phyloP scores from a whole-genome alignment of 768 basidiomycete genomes.

The Termitomyces sp. region DNA sequence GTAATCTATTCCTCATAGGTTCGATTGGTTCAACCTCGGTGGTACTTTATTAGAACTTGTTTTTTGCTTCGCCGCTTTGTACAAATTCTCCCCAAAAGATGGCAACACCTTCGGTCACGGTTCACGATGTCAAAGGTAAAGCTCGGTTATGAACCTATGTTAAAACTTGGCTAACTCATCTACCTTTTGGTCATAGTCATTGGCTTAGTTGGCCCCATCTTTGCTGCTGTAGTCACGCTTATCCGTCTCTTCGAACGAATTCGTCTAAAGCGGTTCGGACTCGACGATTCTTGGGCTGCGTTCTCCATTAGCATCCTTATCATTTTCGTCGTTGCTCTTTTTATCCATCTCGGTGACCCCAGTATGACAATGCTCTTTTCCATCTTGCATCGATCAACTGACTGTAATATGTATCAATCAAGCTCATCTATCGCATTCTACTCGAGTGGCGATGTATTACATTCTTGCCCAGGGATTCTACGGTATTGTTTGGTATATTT shows the following conservation, averaged over 20 bases:
- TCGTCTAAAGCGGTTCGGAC: not conserved
- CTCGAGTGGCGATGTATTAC: not conserved
- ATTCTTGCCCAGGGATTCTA: not conserved
- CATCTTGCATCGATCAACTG: not conserved
- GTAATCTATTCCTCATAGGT: not conserved
- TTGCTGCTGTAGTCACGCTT: not conserved
- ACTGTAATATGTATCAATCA: not conserved
- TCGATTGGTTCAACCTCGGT: not conserved
- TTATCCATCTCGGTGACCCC: not conserved
- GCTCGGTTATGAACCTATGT: not conserved
- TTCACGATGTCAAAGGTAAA: not conserved
- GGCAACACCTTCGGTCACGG: not conserved
- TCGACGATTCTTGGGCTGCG: not conserved
- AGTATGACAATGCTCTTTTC: not conserved
- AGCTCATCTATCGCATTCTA: not conserved
- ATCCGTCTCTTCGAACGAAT: not conserved
- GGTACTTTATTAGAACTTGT: not conserved
- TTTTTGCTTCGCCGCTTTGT: not conserved
- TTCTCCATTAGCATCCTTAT: not conserved
- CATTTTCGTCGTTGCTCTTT: not conserved
- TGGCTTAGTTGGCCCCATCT: not conserved
- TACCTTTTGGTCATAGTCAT: not conserved
- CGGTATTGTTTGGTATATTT: not conserved
- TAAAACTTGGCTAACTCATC: not conserved
- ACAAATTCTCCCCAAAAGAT: not conserved